A percentile compares a stretch with the other conserved stretches of the same genome.
phyloP scores from a whole-genome alignment of 2,329 filamentous ascomycete species.

The Grosmannia serpens region DNA sequence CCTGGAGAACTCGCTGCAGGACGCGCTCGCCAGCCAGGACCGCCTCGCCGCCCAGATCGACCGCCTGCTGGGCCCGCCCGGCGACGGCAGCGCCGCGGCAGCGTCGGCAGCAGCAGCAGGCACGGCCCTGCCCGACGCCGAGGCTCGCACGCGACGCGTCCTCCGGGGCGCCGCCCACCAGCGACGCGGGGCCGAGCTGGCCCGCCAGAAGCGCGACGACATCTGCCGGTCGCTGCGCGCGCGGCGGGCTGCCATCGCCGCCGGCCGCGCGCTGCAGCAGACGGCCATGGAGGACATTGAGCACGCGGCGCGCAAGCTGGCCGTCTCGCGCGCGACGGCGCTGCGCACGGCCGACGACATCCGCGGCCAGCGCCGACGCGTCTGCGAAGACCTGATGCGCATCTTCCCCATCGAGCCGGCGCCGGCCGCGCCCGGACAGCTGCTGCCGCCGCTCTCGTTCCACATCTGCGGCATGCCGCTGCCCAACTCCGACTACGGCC shows the following conservation, averaged over 20 bases:
- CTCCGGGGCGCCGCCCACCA: slow-evolving; percentile 49
- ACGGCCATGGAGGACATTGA: slow-evolving; percentile 49
- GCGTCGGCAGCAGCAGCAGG: too few relatives aligned
- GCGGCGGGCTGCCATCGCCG: slow-evolving; percentile 55
- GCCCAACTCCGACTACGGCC: slow-evolving; percentile 68
- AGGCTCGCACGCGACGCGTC: slow-evolving; percentile 36
- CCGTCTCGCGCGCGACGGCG: slow-evolving; percentile 42
- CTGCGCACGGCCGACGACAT: slow-evolving; percentile 51
- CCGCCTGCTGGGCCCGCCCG: slow-evolving; percentile 30
- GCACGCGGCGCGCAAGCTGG: slow-evolving; percentile 47
- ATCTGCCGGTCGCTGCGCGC: slow-evolving; percentile 53
- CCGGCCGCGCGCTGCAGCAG: slow-evolving; percentile 48
- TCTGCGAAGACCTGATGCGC: slow-evolving; percentile 68
- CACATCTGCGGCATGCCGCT: slow-evolving; percentile 69
- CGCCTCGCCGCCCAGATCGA: slow-evolving; percentile 71
- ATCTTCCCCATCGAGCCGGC: slow-evolving; percentile 72
- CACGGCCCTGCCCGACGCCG: slow-evolving; percentile 34
- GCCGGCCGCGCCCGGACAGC: slow-evolving; percentile 12
- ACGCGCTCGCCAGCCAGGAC: slow-evolving; percentile 68
- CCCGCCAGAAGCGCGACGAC: slow-evolving; percentile 53
- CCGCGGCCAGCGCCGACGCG: slow-evolving; percentile 76
- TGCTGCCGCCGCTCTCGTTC: slow-evolving; percentile 57
- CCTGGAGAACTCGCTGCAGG: slow-evolving; percentile 81
- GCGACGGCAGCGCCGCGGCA: background rate
- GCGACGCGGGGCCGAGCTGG: slow-evolving; percentile 51